A percentile compares a stretch with the other conserved stretches of the same genome.
Conservation (phyloP, 306 rosid species). For the Cicer bijugum region DNA sequence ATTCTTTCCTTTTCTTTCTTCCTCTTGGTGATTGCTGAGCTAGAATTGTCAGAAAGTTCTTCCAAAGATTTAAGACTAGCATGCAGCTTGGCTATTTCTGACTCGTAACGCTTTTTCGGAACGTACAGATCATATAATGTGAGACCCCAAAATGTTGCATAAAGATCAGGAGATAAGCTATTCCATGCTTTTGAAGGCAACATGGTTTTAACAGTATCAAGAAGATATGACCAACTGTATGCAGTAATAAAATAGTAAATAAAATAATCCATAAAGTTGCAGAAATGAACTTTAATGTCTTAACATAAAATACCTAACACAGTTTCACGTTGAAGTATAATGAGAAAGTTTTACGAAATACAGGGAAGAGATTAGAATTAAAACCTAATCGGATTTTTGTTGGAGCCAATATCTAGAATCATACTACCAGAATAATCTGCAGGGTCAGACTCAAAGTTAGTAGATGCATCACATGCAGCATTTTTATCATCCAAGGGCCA, state of each 20-base stretch:
- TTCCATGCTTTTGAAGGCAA: constrained; percentile 96
- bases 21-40: constrained; percentile 92
- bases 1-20: constrained; percentile 99
- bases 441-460: constrained; percentile 65
- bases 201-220: constrained; percentile 79
- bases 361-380: constrained; percentile 14
- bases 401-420: constrained; percentile 77
- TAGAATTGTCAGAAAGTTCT: constrained; percentile 95
- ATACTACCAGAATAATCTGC: constrained; percentile 54
- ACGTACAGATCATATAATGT: constrained; percentile 92
- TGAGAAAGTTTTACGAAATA: background rate
- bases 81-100: constrained; percentile 89
- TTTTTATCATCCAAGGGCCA: constrained; percentile 83
- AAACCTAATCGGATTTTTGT: constrained; percentile 66
- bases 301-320: constrained; percentile 31
- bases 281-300: constrained; percentile 32
- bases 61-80: constrained; percentile 87
- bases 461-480: constrained; percentile 51
- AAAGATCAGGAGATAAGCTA: constrained; percentile 96
- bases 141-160: constrained; percentile 98
- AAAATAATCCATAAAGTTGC: constrained; percentile 7
- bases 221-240: constrained; percentile 89
- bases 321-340: background rate
- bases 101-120: constrained; percentile 86
- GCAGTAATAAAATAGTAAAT: constrained; percentile 33